Evolutionary conservation across 352 stramenopile species (phyloP), one percentile per base, ranked within the genome.

Genomic region (Globisporangium acanthophoron): DNA sequence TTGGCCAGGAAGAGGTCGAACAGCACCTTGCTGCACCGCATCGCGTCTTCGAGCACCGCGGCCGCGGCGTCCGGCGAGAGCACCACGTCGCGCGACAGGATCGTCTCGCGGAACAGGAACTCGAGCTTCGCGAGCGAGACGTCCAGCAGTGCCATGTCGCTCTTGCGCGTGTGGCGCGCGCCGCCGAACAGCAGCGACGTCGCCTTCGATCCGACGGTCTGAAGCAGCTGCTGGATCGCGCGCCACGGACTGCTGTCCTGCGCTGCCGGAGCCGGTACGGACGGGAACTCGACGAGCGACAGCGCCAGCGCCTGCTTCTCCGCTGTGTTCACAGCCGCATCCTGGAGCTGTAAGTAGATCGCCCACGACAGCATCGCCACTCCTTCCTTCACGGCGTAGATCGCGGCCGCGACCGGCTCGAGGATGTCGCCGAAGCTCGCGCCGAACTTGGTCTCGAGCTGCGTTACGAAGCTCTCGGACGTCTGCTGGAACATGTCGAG

Each of bases 401-500:
- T 80, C n/a, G 82, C 70, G 0, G 83, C 76, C 0, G 67, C 68
- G 20, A 97, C 63, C 16, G 90, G 88, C 52, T 94, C 80, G 13
- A 96, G 56, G 15, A 97, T 78, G 66, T 97, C 90, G 35, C 77
- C 73, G 59, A 94, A 97, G 33, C 70, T 83, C 18, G 75, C 71
- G 0, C 61, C 67, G 70, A 85, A 96, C 58, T 92, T 91, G 41
- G 76, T 75, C 8, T 68, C 62, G 37, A 95, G 29, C 54, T 90
- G 85, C 35, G 67, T 52, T 20, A 87, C 29, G 46, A 94, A 94
- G 54, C 76, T 94, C 18, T 94, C 81, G 8, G 83, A 92, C 7
- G 85, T 95, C 48, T 94, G 84, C 59, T 96, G 85, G 46, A 96
- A 91, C 76, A 93, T 88, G n/a, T 91, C 79, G 12, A 94, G 52